Evolutionary conservation across 768 basidiomycete genomes (phyloP).

Genomic region (Hygrophoropsis aurantiaca): DNA sequence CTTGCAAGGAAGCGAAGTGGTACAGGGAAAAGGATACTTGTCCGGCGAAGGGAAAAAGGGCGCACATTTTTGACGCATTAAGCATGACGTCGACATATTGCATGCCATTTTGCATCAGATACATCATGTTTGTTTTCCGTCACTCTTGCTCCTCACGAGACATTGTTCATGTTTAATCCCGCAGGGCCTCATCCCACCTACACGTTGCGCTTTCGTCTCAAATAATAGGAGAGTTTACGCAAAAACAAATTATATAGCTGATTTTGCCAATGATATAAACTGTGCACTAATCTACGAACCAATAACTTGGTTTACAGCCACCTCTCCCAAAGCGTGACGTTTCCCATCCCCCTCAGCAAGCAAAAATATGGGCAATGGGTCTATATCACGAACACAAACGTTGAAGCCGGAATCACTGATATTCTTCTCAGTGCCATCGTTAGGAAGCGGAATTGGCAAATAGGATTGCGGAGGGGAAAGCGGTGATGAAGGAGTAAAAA

Average conservation of each 20-base stretch:
- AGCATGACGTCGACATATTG: constrained; percentile 6
- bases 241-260: too few relatives aligned
- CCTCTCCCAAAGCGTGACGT: not conserved
- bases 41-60: constrained; percentile 70
- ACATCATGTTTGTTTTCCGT: too few relatives aligned
- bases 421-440: not conserved
- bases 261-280: too few relatives aligned
- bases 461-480: constrained; percentile 59
- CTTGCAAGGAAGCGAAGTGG: constrained; percentile 69
- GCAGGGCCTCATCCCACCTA: too few relatives aligned
- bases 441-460: constrained; percentile 2
- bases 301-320: not conserved
- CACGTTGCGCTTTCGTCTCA: too few relatives aligned
- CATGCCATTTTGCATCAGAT: too few relatives aligned
- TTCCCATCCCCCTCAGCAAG: not conserved
- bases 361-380: not conserved
- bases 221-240: too few relatives aligned
- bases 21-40: constrained; percentile 72
- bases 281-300: too few relatives aligned
- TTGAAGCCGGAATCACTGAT: too few relatives aligned
- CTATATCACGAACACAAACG: not conserved
- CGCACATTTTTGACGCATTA: constrained; percentile 81
- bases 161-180: too few relatives aligned
- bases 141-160: too few relatives aligned
- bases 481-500: constrained; percentile 63